Conservation (phyloP, 371 early-diverging fungal species). For the Smittium culicis region DNA sequence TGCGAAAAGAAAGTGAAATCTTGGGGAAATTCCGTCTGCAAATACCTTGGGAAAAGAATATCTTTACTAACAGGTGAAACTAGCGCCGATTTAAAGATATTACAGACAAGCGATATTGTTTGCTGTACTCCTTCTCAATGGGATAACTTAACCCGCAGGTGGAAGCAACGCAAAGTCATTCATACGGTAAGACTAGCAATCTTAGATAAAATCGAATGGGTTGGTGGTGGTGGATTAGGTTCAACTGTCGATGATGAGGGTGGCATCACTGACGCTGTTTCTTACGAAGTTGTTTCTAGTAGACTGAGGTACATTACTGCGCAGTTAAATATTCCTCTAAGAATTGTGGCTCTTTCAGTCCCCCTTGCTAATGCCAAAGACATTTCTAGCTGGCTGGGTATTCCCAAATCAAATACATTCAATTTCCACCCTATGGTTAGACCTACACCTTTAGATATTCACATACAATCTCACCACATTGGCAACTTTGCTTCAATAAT, state of each 20-base stretch:
- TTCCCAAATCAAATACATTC: conserved; percentile 52
- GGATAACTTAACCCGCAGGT: conserved; percentile 92
- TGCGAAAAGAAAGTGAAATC: conserved; percentile 60
- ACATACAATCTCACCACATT: conserved; percentile 77
- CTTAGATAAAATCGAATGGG: conserved; percentile 93
- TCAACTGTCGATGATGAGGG: conserved; percentile 11
- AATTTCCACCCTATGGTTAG: conserved; percentile 91
- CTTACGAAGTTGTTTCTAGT: conserved; percentile 80
- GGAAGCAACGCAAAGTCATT: conserved; percentile 85
- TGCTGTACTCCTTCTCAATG: conserved; percentile 94
- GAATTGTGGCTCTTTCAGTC: conserved; percentile 80
- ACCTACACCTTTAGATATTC: conserved; percentile 84
- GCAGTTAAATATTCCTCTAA: conserved; percentile 63
- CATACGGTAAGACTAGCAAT: conserved; percentile 82
- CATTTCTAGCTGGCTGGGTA: conserved; percentile 92
- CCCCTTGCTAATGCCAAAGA: conserved; percentile 90
- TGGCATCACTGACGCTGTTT: conserved; percentile 46
- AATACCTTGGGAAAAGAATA: conserved; percentile 54
- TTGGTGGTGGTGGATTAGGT: conserved; percentile 52
- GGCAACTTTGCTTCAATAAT: conserved; percentile 86
- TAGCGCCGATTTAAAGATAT: conserved; percentile 69
- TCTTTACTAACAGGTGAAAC: conserved; percentile 91
- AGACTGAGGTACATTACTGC: conserved; percentile 84
- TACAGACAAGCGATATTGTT: conserved; percentile 81
- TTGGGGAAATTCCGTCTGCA: conserved; percentile 44